Evolutionary conservation across 768 basidiomycete species (phyloP).

Genomic region (Boletus coccyginus): DNA sequence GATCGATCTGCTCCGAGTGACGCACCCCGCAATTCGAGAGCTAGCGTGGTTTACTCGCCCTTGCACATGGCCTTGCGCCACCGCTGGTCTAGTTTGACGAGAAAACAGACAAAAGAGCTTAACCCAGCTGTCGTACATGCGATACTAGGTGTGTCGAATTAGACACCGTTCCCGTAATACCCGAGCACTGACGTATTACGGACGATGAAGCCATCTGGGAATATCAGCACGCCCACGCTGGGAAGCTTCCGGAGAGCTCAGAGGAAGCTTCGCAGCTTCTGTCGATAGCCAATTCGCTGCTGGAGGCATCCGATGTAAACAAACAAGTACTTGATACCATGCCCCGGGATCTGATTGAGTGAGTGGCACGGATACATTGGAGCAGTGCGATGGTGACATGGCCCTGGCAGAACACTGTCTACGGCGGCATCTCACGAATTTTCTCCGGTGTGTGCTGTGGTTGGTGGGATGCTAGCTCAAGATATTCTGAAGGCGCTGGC

Average conservation of each 20-base stretch:
- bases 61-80: conserved; percentile 61
- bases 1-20: conserved; percentile 63
- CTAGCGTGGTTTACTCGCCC: conserved; percentile 62
- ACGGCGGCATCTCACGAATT: conserved; percentile 80
- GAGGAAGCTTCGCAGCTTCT: conserved; percentile 55
- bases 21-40: conserved; percentile 55
- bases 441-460: conserved; percentile 89
- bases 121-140: conserved; percentile 72
- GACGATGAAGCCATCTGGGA: conserved; percentile 71
- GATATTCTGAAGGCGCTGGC: conserved; percentile 91
- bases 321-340: conserved; percentile 57
- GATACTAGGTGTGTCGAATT: conserved; percentile 56
- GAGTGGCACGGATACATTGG: not conserved
- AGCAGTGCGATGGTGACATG: conserved; percentile 6
- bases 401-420: conserved; percentile 54
- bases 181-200: conserved; percentile 13
- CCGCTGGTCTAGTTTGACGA: conserved; percentile 67
- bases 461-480: conserved; percentile 93
- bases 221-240: conserved; percentile 60
- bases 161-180: not conserved
- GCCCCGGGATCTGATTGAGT: conserved; percentile 66
- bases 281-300: conserved; percentile 58
- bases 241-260: conserved; percentile 52
- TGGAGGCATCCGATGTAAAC: conserved; percentile 66
- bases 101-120: conserved; percentile 78